Evolutionary conservation across 352 stramenopile genomes (phyloP), one percentile per base, ranked within the genome.

Genomic region (Blastocystis sp.): DNA sequence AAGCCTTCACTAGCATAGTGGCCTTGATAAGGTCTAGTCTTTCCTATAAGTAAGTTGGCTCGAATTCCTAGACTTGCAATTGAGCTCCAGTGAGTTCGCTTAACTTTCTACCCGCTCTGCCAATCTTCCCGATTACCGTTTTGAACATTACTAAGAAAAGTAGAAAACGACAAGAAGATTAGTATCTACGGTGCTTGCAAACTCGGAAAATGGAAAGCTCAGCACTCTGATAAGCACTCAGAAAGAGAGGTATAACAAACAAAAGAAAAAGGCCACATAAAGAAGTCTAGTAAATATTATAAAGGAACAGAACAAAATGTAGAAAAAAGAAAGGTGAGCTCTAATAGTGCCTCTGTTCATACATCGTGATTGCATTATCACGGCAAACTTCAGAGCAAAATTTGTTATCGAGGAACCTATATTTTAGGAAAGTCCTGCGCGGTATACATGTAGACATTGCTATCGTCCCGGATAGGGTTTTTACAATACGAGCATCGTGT

Each of bases 1-100:
- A 41, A 18, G 70, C 70, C 43, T 81, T 81, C 37, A 81, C 70
- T 20, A 81, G 70, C 70, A 81, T 81, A 13, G 70, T 65, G n/a
- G 70, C 70, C 18, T 81, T 81, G 18, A 81, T 81, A 16, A 81
- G 55, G 4, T 81, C 70, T 7, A 81, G 55, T 43, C 70, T 20
- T 41, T 81, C 70, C 70, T 81, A 63, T 43, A 20, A 6, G 43
- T 13, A 66, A 39, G 47, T 16, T 7, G 9, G 20, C 41, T 64
- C 3, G n/a, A 20, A 3, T 7, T 16, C 24, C n/a, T 2, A 8
- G 6, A 81, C 70, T 26, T 81, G 70, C 45, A 81, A 81, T 63
- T 81, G n/a, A 24, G 70, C 70, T 37, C 70, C 70, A 6, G 45
- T 81, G 18, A 81, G 43, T 41, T 81, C 70, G 45, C 70, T 81